These are phyloP conservation scores for Candida gorgasii DNA, from an alignment of 805 yeast genomes.

Conservation along the genomic window DNA sequence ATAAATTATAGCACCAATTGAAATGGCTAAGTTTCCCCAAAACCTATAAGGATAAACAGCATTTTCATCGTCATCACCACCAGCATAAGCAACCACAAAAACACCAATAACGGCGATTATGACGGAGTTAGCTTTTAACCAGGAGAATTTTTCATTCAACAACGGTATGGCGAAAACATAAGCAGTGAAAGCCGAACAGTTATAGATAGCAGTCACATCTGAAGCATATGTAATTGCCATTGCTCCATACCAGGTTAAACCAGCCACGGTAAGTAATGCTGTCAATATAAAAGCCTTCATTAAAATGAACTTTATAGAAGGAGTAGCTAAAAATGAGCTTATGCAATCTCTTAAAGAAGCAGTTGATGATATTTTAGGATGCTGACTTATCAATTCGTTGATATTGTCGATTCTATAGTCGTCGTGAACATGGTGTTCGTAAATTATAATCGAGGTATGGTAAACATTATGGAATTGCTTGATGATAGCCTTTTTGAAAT, in stretches of 20 bases:
- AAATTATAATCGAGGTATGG: slow-evolving; percentile 44
- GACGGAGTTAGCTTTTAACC: slow-evolving; percentile 67
- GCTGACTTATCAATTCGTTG: slow-evolving; percentile 34
- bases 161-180: slow-evolving; percentile 80
- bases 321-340: slow-evolving; percentile 39
- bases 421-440: slow-evolving; percentile 39
- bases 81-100: slow-evolving; percentile 72
- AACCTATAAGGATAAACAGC: slow-evolving; percentile 57
- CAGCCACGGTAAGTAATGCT: slow-evolving; percentile 68
- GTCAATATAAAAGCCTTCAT: slow-evolving; percentile 47
- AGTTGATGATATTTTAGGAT: slow-evolving; percentile 36
- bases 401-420: slow-evolving; percentile 35
- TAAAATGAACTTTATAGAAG: slow-evolving; percentile 50
- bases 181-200: slow-evolving; percentile 88
- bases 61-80: slow-evolving; percentile 28
- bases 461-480: slow-evolving; percentile 46
- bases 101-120: slow-evolving; percentile 74
- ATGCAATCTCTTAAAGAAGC: slow-evolving; percentile 35
- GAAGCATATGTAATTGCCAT: slow-evolving; percentile 79
- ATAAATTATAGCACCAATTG: slow-evolving; percentile 72
- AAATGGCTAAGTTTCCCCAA: slow-evolving; percentile 69
- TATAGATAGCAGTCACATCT: slow-evolving; percentile 88
- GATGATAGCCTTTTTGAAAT: slow-evolving; percentile 38
- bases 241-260: slow-evolving; percentile 83
- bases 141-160: slow-evolving; percentile 62